Evolutionary conservation across 1,284 basidiomycete species (phyloP).

Genomic region (Lentinula novae-zelandiae): DNA sequence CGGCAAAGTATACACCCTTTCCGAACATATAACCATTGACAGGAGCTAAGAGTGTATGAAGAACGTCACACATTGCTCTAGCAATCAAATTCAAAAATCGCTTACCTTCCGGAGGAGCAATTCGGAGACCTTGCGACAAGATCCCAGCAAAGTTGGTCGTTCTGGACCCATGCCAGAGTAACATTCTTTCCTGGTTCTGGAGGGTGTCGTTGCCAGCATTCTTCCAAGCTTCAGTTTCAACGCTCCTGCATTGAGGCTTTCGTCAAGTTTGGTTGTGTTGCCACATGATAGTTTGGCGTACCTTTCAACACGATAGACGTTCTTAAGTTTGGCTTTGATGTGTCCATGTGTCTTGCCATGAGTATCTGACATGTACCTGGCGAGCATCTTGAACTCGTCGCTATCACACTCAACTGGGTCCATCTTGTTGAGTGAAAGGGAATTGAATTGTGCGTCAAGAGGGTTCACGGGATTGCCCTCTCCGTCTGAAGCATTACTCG

Average conservation of each 20-base stretch:
- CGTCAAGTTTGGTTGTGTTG: background rate
- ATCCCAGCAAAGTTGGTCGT: conserved; percentile 67
- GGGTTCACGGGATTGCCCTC: conserved; percentile 50
- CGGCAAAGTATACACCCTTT: conserved; percentile 67
- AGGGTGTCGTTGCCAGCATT: conserved; percentile 44
- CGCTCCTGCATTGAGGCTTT: conserved; percentile 27
- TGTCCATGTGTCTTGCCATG: conserved; percentile 52
- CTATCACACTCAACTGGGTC: conserved; percentile 39
- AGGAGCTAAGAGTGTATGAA: conserved; percentile 33
- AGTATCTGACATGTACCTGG: conserved; percentile 50
- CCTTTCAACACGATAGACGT: conserved; percentile 59
- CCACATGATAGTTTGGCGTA: conserved; percentile 16
- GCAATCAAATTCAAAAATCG: background rate
- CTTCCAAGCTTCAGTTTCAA: conserved; percentile 50
- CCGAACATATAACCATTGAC: conserved; percentile 67
- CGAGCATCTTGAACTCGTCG: conserved; percentile 47
- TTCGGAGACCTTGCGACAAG: conserved; percentile 61
- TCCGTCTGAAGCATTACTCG: conserved; percentile 34
- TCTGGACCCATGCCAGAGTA: conserved; percentile 64
- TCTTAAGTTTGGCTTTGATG: conserved; percentile 38
- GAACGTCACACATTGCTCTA: background rate
- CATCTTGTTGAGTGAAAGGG: conserved; percentile 52
- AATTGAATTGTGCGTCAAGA: conserved; percentile 54
- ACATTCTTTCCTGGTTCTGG: conserved; percentile 47
- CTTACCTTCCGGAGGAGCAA: conserved; percentile 64